Conservation (phyloP, 225 moss, liverwort and hornwort genomes). For the Sphagnum contortum region DNA sequence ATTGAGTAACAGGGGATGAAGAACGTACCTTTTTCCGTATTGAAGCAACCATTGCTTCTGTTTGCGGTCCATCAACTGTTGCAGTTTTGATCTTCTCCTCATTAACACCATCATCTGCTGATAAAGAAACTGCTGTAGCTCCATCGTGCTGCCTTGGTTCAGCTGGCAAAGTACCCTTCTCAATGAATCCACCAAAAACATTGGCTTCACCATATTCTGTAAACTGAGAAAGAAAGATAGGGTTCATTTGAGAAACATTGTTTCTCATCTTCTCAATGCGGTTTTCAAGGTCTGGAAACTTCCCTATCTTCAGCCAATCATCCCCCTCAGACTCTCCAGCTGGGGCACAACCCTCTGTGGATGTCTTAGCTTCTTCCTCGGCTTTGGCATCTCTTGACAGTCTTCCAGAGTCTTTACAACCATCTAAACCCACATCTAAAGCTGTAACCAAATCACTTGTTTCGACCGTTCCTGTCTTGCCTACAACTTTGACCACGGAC, state of each 20-base stretch:
- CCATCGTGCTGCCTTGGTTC: constrained; percentile 16
- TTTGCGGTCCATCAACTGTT: constrained; percentile 15
- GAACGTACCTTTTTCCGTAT: constrained; percentile 63
- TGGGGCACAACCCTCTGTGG: constrained; percentile 7
- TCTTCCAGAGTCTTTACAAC: background rate
- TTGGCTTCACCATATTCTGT: constrained; percentile 22
- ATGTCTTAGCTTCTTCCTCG: constrained; percentile 3
- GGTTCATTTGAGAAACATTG: constrained; percentile 40
- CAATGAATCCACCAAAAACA: constrained; percentile 30
- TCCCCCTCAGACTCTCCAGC: constrained; percentile 47
- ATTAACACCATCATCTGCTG: constrained; percentile 6
- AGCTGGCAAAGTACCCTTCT: constrained; percentile 9
- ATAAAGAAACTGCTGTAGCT: constrained; percentile 3
- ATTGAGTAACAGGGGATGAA: background rate
- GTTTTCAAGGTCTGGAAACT: constrained; percentile 82
- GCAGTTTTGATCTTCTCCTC: constrained; percentile 9
- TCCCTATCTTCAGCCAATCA: constrained; percentile 78
- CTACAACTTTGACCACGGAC: constrained; percentile 4
- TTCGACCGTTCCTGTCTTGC: background rate
- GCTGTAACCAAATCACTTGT: background rate
- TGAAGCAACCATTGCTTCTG: constrained; percentile 15
- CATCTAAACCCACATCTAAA: constrained; percentile 10
- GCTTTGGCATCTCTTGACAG: constrained; percentile 3
- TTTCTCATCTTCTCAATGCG: constrained; percentile 82
- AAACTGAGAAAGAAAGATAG: constrained; percentile 29